Evolutionary conservation across 805 yeast species (phyloP), one percentile per base, ranked within the genome.

Genomic region (Lipomyces lipofer): DNA sequence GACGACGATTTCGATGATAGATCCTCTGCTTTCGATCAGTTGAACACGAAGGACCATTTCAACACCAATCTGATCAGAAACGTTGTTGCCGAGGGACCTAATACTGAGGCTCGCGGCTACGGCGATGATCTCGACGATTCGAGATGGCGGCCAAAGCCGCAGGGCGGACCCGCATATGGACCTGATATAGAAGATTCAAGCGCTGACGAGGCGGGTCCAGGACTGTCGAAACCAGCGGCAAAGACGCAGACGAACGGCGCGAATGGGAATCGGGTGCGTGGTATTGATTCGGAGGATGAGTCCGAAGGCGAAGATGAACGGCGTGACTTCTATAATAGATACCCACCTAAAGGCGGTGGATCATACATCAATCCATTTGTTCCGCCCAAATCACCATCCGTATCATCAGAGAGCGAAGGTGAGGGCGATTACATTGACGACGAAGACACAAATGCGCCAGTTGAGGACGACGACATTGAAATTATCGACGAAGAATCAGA

Each of bases 391-490:
- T 36, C 40, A 7, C 40, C 40, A 7, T 36, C 40, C n/a, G 22
- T 36, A 12, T 36, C 40, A 25, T 36, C 40, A n/a, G 24, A 4
- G 4, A 36, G 40, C 22, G 40, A 36, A 10, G 17, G 40, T 25
- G 25, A 9, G 40, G 25, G 17, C 8, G 40, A 36, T 36, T 36
- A 36, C 40, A 36, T 36, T 36, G 40, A 36, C 25, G 40, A 36
- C 22, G 40, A 13, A 7, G 40, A 36, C 40, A 25, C 19, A 19
- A 19, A 36, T 28, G 27, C 28, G 9, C 43, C 15, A 3, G 43
- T 28, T 25, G 45, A 22, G 33, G 45, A 42, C 29, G 45, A 42
- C 15, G 45, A 17, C 8, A 5, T 42, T 15, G 45, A 42, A 25
- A 12, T 25, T 22, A 15, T 42, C 17, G 33, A 24, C 17, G 45